These are phyloP conservation scores for Tulasnella sp. DNA, from an alignment of 768 basidiomycete species.

Conservation along the genomic window DNA sequence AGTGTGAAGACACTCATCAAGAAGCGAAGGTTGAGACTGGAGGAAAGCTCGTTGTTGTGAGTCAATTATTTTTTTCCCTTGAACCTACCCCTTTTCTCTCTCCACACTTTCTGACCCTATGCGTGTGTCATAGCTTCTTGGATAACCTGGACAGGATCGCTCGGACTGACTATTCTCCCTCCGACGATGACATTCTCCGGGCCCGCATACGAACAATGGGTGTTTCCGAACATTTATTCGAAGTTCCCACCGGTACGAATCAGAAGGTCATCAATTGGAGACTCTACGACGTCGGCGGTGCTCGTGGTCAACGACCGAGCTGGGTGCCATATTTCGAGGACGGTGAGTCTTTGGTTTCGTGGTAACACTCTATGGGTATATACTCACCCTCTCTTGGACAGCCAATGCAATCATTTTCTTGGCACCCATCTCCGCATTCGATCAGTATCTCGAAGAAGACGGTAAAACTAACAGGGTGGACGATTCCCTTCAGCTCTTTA, in stretches of 20 bases:
- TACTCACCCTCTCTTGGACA: background rate
- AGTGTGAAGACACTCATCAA: constrained; percentile 13
- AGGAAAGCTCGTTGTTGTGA: constrained; percentile 14
- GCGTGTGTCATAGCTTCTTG: constrained; percentile 14
- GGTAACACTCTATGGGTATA: background rate
- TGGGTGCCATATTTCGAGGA: constrained; percentile 20
- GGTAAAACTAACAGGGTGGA: constrained; percentile 16
- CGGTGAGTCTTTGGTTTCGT: background rate
- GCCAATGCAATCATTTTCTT: constrained; percentile 20
- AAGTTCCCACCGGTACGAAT: constrained; percentile 7
- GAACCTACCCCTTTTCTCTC: background rate
- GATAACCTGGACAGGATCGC: constrained; percentile 16
- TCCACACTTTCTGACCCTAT: background rate
- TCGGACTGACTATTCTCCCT: constrained; percentile 12
- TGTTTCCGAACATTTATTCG: constrained; percentile 15
- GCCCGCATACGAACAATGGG: constrained; percentile 18
- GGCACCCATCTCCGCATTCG: constrained; percentile 18
- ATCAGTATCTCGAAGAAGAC: constrained; percentile 19
- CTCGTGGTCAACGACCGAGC: constrained; percentile 14
- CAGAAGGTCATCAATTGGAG: constrained; percentile 13
- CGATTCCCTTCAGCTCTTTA: constrained; percentile 19
- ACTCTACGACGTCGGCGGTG: constrained; percentile 16
- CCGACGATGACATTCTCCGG: constrained; percentile 19
- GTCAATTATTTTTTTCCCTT: background rate
- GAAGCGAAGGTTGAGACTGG: constrained; percentile 11